Base-by-base conservation (phyloP, 1,284 basidiomycete species). In the Hymenochaete sp. region DNA sequence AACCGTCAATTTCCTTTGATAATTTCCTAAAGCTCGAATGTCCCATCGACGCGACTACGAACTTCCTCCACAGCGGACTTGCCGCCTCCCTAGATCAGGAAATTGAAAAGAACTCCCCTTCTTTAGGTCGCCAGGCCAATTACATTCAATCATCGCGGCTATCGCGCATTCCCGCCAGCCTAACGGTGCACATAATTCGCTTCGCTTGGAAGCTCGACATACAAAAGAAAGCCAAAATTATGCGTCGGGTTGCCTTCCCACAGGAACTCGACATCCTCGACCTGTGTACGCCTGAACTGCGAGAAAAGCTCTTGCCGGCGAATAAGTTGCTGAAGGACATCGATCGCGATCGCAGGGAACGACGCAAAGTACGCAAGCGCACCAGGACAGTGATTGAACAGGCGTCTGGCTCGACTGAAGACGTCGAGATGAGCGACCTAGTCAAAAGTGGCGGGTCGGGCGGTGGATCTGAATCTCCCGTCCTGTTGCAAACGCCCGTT, bases 171-270 rank as follows among this genome's bases (percentile, higher is more conserved):
- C 96, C 95, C 0, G 64, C 76, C 4, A 92, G 93, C 59, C 73
- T 96, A 31, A 82, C 85, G 7, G 77, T 93, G 3, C 91, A 93
- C 56, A 88, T 97, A 82, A 92, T 95, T 5, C 82, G 96, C 38
- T 98, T 98, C 64, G 89, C 85, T 53, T 98, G 95, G 95, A 72
- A 91, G 51, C 72, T 79, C 36, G 95, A 98, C 55, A 93, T 97
- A 48, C 70, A 71, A 53, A 93, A 91, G 68, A 93, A 93, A 58
- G 79, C 88, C 1, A 93, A 93, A 66, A 92, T 93, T 59, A 89
- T 93, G 89, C 81, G 82, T 46, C 38, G 64, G 55, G 3, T 24
- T 35, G 18, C 44, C 19, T 98, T 96, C 65, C 84, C 85, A 1
- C 74, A 77, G 36, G 81, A 95, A 56, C 81, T 93, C 37, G 93